Conservation (phyloP, 2,329 filamentous ascomycete species). For the Nothomitra cinnamomea region DNA sequence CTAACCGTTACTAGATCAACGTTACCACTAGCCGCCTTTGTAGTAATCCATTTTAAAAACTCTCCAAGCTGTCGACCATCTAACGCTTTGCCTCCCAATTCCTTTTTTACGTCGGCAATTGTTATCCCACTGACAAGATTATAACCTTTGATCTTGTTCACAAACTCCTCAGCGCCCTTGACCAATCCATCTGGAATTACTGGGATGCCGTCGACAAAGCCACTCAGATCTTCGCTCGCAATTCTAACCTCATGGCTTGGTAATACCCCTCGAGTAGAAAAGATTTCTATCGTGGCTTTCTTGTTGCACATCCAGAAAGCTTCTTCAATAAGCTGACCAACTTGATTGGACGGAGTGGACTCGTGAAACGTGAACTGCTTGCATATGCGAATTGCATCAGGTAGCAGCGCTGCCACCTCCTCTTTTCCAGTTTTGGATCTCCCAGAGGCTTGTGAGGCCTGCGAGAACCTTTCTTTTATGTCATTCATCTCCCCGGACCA, state of each 20-base stretch:
- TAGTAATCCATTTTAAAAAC: conserved; percentile 71
- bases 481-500: conserved; percentile 78
- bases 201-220: conserved; percentile 76
- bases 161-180: conserved; percentile 49
- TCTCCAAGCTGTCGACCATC: conserved; percentile 60
- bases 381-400: conserved; percentile 65
- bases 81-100: conserved; percentile 68
- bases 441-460: conserved; percentile 20
- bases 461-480: conserved; percentile 43
- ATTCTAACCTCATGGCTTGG: conserved; percentile 72
- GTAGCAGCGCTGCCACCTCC: conserved; percentile 49
- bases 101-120: conserved; percentile 66
- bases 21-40: conserved; percentile 52
- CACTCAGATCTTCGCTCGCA: conserved; percentile 45
- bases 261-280: conserved; percentile 75
- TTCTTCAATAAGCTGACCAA: conserved; percentile 79
- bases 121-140: conserved; percentile 79
- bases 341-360: conserved; percentile 71
- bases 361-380: conserved; percentile 79
- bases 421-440: conserved; percentile 40
- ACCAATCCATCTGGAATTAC: conserved; percentile 65
- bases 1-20: conserved; percentile 52
- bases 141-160: conserved; percentile 66
- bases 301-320: conserved; percentile 89
- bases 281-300: conserved; percentile 67